Conservation (phyloP, 2,329 filamentous ascomycete genomes). For the Alternaria sp. region DNA sequence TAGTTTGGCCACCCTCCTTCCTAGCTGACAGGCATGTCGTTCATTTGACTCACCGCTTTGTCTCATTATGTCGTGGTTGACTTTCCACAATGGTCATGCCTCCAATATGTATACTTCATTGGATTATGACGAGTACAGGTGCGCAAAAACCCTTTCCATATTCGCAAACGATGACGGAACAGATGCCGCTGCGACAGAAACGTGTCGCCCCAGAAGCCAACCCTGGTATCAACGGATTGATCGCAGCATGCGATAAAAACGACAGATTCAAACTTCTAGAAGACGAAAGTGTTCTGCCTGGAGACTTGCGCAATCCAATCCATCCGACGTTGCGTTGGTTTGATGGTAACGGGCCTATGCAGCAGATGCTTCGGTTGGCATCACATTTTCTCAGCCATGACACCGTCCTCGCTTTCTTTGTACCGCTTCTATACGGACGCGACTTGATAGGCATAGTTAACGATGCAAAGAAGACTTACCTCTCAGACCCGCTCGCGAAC, state of each 20-base stretch:
- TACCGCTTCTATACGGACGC: constrained; percentile 35
- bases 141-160: background rate
- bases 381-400: constrained; percentile 42
- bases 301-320: constrained; percentile 36
- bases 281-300: constrained; percentile 24
- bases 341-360: constrained; percentile 17
- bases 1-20: background rate
- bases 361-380: constrained; percentile 38
- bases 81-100: constrained; percentile 16
- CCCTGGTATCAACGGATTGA: constrained; percentile 21
- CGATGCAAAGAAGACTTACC: constrained; percentile 18
- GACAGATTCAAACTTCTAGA: constrained; percentile 43
- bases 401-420: constrained; percentile 38
- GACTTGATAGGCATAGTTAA: constrained; percentile 12
- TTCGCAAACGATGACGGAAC: constrained; percentile 7
- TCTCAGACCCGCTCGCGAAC: constrained; percentile 27
- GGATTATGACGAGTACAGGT: background rate
- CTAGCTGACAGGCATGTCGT: background rate
- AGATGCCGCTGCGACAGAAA: constrained; percentile 4
- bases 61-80: constrained; percentile 9
- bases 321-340: constrained; percentile 40
- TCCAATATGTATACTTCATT: constrained; percentile 2
- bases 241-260: constrained; percentile 31
- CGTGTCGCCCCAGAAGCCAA: background rate
- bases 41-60: constrained; percentile 15